Conservation (phyloP, 2,329 filamentous ascomycete species). For the Geoglossum cookeanum region DNA sequence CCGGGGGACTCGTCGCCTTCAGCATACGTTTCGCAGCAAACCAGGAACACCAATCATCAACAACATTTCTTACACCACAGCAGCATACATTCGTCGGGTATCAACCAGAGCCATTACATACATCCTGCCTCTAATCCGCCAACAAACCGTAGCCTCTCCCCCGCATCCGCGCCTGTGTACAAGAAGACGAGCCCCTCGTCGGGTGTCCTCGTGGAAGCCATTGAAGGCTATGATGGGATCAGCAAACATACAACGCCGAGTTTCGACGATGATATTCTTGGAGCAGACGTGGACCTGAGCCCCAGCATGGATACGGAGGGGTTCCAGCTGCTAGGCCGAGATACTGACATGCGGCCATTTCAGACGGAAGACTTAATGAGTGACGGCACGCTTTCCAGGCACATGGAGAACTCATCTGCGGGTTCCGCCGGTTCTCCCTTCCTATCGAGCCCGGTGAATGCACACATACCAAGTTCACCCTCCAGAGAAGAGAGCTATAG, state of each 20-base stretch:
- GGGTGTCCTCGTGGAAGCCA: background rate
- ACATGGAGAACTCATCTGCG: background rate
- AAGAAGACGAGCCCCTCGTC: background rate
- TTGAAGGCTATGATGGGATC: slow-evolving; percentile 10
- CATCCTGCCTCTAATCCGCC: background rate
- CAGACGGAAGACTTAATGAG: slow-evolving; percentile 2
- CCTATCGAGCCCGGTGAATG: background rate
- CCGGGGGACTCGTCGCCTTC: background rate
- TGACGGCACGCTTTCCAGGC: background rate
- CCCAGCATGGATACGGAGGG: slow-evolving; percentile 7
- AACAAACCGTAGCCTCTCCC: background rate
- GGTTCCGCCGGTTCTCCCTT: background rate
- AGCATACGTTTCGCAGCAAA: background rate
- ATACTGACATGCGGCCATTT: slow-evolving; percentile 1
- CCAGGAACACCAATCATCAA: background rate
- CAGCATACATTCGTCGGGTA: background rate
- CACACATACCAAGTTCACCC: background rate
- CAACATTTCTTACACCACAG: background rate
- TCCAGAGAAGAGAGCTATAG: background rate
- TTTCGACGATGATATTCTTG: slow-evolving; percentile 11
- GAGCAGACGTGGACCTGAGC: slow-evolving; percentile 10
- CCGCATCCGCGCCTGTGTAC: background rate
- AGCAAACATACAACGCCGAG: slow-evolving; percentile 15
- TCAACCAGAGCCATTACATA: background rate
- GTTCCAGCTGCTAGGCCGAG: slow-evolving; percentile 3